Base-by-base conservation (phyloP, 495 filamentous ascomycete genomes). In the Hypoxylon fragiforme region DNA sequence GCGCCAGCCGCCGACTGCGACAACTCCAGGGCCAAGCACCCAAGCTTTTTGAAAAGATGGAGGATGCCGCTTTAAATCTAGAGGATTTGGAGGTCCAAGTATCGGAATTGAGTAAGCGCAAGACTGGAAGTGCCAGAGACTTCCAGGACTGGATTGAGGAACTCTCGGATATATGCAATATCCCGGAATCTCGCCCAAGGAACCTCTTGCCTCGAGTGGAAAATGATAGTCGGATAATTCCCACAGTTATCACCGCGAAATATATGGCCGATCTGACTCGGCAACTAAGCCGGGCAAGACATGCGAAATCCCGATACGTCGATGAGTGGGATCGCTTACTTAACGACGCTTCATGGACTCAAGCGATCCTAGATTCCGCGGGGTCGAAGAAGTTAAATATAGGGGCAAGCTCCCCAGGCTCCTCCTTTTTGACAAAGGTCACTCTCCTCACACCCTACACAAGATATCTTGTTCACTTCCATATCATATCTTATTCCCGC, bases 71-170 rank as follows among this genome's bases (percentile, higher is more conserved):
- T 32, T 82, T 85, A 43, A 85, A 87, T 42, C 73, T 97, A 2
- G 90, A 95, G 60, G 84, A 88, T 54, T 71, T 96, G 12, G 92
- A 96, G 54, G 73, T 78, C 2, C 89, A 94, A 62, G 86, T 97
- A 9, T 68, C 77, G 18, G 85, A 89, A 70, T 78, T 98, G 21
- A 81, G 85, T 41, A 82, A 85, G 58, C 79, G 92, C 50, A 96
- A 95, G 73, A 86, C 82, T 15, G 91, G 89, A 9, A 90, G 84
- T n/a, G 88, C 88, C 2, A 81, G 77, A 38, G 81, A 88, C 37
- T 94, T 91, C 68, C 84, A 87, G 50, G 92, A 95, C 47, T 98
- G 94, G 94, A 94, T 98, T 55, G 92, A 96, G 54, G 94, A 84
- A 46, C 60, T 98, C 15, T 84, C 82, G 1, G 94, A 96, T 50